Conservation (phyloP, 371 early-diverging fungal genomes). For the Lichtheimia ramosa region DNA sequence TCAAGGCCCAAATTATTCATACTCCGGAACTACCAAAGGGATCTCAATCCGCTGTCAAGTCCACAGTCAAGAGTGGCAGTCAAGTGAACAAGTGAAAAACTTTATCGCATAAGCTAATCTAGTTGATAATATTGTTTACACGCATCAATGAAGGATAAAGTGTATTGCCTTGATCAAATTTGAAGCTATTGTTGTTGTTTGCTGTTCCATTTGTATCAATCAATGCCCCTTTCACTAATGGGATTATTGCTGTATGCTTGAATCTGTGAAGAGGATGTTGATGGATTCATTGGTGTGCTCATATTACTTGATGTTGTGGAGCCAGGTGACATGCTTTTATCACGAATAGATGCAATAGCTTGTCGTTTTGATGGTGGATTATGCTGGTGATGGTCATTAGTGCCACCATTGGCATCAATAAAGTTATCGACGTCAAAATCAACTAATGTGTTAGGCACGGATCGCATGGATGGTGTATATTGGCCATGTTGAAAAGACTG, state of each 20-base stretch:
- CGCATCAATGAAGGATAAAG: conserved; percentile 39
- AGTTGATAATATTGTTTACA: conserved; percentile 38
- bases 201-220: conserved; percentile 9
- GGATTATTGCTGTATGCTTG: conserved; percentile 14
- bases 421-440: conserved; percentile 9
- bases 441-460: conserved; percentile 1
- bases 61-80: no score
- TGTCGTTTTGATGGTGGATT: conserved; percentile 16
- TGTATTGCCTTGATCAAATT: conserved; percentile 19
- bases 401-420: background rate
- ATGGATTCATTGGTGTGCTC: conserved; percentile 27
- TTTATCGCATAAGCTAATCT: background rate
- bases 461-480: background rate
- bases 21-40: no score
- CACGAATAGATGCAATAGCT: conserved; percentile 19
- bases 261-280: conserved; percentile 12
- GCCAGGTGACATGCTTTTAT: conserved; percentile 25
- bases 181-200: conserved; percentile 18
- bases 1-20: no score
- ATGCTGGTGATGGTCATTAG: conserved; percentile 15
- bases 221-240: no score
- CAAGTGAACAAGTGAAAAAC: no score
- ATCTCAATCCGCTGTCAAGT: no score
- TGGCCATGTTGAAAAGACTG: background rate
- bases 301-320: conserved; percentile 27